Evolutionary conservation across 164 flowering plant genomes (phyloP).

Genomic region (Vitis riparia): DNA sequence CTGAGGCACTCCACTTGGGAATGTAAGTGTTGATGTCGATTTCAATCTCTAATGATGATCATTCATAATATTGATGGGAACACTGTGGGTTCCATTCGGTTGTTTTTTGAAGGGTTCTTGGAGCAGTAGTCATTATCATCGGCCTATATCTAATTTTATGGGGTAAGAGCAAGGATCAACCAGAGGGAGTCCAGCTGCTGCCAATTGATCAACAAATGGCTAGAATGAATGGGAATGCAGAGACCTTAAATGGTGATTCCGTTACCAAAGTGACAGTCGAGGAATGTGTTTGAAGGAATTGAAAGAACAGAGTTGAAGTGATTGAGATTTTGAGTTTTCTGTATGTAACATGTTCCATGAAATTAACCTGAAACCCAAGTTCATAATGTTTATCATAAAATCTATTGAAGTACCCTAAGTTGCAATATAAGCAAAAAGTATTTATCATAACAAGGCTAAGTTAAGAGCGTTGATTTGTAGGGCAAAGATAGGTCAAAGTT

Average conservation of each 20-base stretch:
- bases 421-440: no score
- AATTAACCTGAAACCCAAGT: no score
- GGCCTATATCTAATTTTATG: conserved; percentile 49
- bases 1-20: conserved; percentile 42
- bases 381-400: no score
- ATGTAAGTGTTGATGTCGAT: conserved; percentile 24
- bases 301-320: neutral
- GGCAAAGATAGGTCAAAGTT: no score
- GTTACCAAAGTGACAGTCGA: conserved; percentile 4
- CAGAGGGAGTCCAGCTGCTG: neutral
- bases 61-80: no score
- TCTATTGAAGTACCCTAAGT: no score
- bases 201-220: conserved; percentile 5
- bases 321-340: no score
- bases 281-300: neutral
- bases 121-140: conserved; percentile 35
- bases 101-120: conserved; percentile 31
- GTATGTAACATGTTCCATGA: no score
- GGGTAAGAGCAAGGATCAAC: conserved; percentile 43
- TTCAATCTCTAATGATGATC: no score
- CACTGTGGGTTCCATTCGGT: neutral
- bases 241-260: neutral
- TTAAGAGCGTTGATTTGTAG: no score
- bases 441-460: no score
- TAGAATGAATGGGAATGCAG: neutral